Conservation (phyloP, 2,329 filamentous ascomycete genomes). For the Pseudofabraea citricarpa region DNA sequence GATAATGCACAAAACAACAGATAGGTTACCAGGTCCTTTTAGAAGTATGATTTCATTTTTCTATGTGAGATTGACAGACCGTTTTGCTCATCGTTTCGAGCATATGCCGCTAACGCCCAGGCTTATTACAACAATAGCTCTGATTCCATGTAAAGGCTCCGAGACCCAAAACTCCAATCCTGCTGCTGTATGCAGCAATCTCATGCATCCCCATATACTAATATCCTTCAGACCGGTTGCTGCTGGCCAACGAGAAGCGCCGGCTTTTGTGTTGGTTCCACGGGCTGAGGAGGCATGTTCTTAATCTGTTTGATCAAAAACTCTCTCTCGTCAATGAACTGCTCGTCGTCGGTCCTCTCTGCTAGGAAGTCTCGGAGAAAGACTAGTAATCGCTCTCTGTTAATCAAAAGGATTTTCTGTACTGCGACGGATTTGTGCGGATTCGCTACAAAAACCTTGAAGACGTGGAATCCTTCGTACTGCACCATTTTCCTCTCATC, state of each 20-base stretch:
- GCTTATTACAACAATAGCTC: background rate
- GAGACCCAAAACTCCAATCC: constrained; percentile 21
- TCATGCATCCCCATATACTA: constrained; percentile 7
- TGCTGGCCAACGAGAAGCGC: constrained; percentile 21
- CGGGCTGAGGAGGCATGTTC: constrained; percentile 57
- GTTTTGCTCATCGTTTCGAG: background rate
- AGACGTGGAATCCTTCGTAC: constrained; percentile 98
- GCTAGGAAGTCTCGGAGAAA: constrained; percentile 92
- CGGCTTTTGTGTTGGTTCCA: constrained; percentile 34
- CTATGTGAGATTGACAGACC: no score
- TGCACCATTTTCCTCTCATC: constrained; percentile 99
- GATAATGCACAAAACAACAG: no score
- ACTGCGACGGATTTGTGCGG: constrained; percentile 97
- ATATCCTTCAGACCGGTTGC: constrained; percentile 17
- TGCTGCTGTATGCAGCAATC: constrained; percentile 16
- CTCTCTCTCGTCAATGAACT: constrained; percentile 96
- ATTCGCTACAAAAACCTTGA: constrained; percentile 99
- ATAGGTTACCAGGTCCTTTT: no score
- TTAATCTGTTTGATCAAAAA: constrained; percentile 94
- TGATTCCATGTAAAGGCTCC: constrained; percentile 6
- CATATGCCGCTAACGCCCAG: constrained; percentile 2
- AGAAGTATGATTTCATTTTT: no score
- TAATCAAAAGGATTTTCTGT: constrained; percentile 93
- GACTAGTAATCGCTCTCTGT: constrained; percentile 81
- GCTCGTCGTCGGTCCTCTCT: constrained; percentile 93